Evolutionary conservation across 164 flowering plant species (phyloP), one percentile per base, ranked within the genome.

Genomic region (Litsea cubeba): DNA sequence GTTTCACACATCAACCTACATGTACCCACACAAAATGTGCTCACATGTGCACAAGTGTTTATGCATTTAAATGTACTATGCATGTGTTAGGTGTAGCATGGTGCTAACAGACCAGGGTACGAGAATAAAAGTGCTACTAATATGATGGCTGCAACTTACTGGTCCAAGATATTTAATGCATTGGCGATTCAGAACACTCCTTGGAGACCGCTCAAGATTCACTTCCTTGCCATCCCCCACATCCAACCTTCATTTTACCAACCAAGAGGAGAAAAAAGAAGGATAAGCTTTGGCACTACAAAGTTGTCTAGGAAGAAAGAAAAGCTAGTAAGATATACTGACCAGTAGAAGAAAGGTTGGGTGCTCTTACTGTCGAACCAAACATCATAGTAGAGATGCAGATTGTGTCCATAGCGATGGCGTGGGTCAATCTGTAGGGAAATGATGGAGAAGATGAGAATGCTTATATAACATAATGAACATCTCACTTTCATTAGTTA

Each of bases 261-360:
- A 50, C 17, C 24, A 14, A 73, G 23, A 23, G 12, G 12, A 23
- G 66, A 54, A 65, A n/a, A 32, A 68, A 30, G 49, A 12, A 22
- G 25, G 51, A 17, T 28, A 63, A 30, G 69, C 40, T 66, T 30
- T 66, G 32, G n/a, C 10, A 32, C 28, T 28, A 12, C 26, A 64
- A 7, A 15, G 20, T 12, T 30, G 69, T 30, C 22, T 4, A 22
- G 22, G 12, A 24, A 40, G 3, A 65, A 5, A 20, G 46, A 5
- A 65, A 28, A 12, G 11, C 63, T 22, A 28, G 0, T 57, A 46
- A 50, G 14, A 60, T 35, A 18, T 5, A 66, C 62, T 82, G 81
- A 91, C 96, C 93, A 89, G 79, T 87, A 91, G 79, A 91, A 89
- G 83, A 91, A 91, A 63, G 96, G 96, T 72, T 91, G 91, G 32